A percentile compares a stretch with the other conserved stretches of the same genome.
Conservation (phyloP, 768 basidiomycete genomes). For the Trametes maxima region DNA sequence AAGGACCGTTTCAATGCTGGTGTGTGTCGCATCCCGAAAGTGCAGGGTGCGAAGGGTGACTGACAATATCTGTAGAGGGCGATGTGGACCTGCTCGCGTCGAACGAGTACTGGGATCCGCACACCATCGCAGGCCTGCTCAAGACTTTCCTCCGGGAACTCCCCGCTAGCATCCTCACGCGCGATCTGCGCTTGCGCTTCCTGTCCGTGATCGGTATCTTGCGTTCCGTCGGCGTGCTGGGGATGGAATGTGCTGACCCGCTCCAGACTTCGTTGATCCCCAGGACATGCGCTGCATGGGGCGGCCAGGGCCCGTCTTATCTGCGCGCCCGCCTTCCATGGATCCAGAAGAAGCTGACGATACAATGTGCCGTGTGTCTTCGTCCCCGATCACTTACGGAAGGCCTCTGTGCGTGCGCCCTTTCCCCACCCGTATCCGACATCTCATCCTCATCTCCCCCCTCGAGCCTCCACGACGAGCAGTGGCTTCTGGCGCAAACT, state of each 20-base stretch:
- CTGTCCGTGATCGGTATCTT: constrained; percentile 88
- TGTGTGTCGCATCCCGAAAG: constrained; percentile 38
- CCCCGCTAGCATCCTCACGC: constrained; percentile 89
- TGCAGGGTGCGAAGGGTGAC: not conserved
- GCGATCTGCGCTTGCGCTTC: constrained; percentile 89
- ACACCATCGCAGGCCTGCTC: constrained; percentile 93
- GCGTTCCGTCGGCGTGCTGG: constrained; percentile 6
- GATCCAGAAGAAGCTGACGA: constrained; percentile 8
- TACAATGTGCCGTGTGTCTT: not conserved
- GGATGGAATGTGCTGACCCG: constrained; percentile 6
- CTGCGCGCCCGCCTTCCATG: constrained; percentile 2
- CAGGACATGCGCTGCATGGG: constrained; percentile 52
- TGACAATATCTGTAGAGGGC: constrained; percentile 63
- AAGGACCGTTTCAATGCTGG: constrained; percentile 93
- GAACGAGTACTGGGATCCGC: constrained; percentile 96
- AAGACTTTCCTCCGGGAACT: constrained; percentile 94
- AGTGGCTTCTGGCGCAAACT: too few species aligned
- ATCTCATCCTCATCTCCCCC: not conserved
- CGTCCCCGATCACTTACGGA: not conserved
- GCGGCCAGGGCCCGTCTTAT: constrained; percentile 1
- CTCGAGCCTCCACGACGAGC: not conserved
- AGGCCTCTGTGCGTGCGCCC: not conserved
- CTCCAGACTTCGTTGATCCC: constrained; percentile 81
- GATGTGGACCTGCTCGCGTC: constrained; percentile 87
- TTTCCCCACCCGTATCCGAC: not conserved